phyloP scores from a whole-genome alignment of 495 filamentous ascomycete species.

The Penicillium turbatum region DNA sequence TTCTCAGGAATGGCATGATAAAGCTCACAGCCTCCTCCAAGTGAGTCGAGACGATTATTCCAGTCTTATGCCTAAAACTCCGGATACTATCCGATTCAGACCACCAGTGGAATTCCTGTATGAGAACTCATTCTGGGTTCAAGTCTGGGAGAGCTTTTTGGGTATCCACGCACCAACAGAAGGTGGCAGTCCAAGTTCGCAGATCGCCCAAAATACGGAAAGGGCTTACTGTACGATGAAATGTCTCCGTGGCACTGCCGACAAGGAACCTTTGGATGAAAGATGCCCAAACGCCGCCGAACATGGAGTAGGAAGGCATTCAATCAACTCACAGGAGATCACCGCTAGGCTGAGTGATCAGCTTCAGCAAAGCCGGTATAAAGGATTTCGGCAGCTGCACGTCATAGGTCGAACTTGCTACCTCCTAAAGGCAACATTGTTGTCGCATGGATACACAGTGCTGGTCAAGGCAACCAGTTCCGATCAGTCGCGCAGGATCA shows the following conservation, averaged over 20 bases:
- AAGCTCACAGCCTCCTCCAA: slow-evolving; percentile 6
- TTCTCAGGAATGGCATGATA: slow-evolving; percentile 36
- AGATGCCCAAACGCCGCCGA: slow-evolving; percentile 23
- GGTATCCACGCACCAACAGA: too few relatives aligned
- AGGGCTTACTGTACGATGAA: slow-evolving; percentile 26
- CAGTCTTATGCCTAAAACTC: neutral
- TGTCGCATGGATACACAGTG: slow-evolving; percentile 27
- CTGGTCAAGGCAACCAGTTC: slow-evolving; percentile 25
- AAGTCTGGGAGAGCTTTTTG: neutral
- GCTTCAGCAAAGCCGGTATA: slow-evolving; percentile 20
- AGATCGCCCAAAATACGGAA: slow-evolving; percentile 14
- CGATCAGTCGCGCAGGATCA: neutral
- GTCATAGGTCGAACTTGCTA: slow-evolving; percentile 27
- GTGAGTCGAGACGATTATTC: neutral
- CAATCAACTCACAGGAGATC: slow-evolving; percentile 18
- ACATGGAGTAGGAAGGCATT: slow-evolving; percentile 17
- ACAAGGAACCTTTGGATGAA: slow-evolving; percentile 22
- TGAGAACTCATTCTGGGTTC: neutral
- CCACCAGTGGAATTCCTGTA: neutral
- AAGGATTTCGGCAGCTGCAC: slow-evolving; percentile 25
- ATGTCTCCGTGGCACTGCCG: slow-evolving; percentile 25
- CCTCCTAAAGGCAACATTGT: slow-evolving; percentile 28
- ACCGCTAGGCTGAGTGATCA: slow-evolving; percentile 23
- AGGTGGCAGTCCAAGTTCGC: neutral
- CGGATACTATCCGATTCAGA: neutral